phyloP scores from a whole-genome alignment of 2,329 filamentous ascomycete genomes.

The Aureobasidium sp. region DNA sequence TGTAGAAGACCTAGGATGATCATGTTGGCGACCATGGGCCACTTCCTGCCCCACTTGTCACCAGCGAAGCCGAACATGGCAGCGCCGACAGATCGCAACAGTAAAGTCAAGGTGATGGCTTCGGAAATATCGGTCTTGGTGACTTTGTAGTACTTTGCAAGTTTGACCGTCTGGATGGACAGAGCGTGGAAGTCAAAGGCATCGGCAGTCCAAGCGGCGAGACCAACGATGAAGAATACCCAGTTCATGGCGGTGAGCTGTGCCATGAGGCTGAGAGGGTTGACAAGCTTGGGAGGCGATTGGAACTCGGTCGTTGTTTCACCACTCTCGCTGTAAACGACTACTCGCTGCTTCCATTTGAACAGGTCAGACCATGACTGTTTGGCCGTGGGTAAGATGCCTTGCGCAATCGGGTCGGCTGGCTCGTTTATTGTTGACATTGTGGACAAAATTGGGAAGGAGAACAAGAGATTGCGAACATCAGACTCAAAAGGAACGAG shows the following conservation, averaged over 20 bases:
- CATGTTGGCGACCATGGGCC: conserved; percentile 73
- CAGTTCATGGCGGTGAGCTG: conserved; percentile 61
- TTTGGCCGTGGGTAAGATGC: conserved; percentile 56
- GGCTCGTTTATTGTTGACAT: conserved; percentile 36
- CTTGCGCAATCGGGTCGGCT: conserved; percentile 62
- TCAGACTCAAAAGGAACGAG: too few relatives aligned
- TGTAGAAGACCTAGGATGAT: conserved; percentile 63
- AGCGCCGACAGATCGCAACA: conserved; percentile 68
- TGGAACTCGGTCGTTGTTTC: conserved; percentile 64
- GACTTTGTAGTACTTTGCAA: conserved; percentile 52
- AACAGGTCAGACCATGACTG: conserved; percentile 61
- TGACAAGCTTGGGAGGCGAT: conserved; percentile 56
- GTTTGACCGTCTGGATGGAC: conserved; percentile 68
- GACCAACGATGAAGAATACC: conserved; percentile 68
- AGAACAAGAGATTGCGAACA: not conserved
- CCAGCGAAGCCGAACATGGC: conserved; percentile 69
- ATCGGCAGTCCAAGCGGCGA: conserved; percentile 71
- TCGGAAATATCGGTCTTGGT: conserved; percentile 65
- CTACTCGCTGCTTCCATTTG: conserved; percentile 66
- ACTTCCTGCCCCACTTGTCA: conserved; percentile 75
- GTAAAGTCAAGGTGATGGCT: conserved; percentile 67
- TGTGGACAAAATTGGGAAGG: not conserved
- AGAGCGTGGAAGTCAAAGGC: conserved; percentile 80
- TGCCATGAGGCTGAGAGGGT: conserved; percentile 62
- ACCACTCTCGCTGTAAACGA: conserved; percentile 57